phyloP scores from a whole-genome alignment of 2,329 filamentous ascomycete species.

The Elsinoe necatrix region DNA sequence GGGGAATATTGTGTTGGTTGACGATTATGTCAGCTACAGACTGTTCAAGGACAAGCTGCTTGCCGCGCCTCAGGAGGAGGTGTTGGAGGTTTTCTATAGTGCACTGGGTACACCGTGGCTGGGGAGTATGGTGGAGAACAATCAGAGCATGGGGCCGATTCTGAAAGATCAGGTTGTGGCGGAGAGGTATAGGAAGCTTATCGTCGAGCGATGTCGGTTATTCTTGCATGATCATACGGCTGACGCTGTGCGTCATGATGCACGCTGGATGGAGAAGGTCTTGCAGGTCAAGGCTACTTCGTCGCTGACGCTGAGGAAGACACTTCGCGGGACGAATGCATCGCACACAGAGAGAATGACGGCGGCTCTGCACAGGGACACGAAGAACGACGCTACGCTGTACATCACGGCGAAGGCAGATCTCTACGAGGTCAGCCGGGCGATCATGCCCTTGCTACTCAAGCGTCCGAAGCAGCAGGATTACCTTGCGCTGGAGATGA shows the following conservation, averaged over 20 bases:
- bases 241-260: slow-evolving; percentile 76
- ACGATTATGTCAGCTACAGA: slow-evolving; percentile 82
- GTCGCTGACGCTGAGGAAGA: slow-evolving; percentile 66
- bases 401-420: slow-evolving; percentile 71
- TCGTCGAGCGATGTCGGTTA: slow-evolving; percentile 78
- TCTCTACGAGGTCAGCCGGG: slow-evolving; percentile 86
- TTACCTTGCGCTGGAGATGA: slow-evolving; percentile 81
- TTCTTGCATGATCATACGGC: slow-evolving; percentile 78
- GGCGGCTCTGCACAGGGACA: slow-evolving; percentile 55
- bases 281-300: slow-evolving; percentile 69
- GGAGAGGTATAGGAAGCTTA: slow-evolving; percentile 63
- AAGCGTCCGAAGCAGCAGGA: slow-evolving; percentile 79
- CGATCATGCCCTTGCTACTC: slow-evolving; percentile 72
- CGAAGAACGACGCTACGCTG: slow-evolving; percentile 53
- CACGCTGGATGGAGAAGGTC: slow-evolving; percentile 83
- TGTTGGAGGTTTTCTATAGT: slow-evolving; percentile 74
- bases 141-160: slow-evolving; percentile 61
- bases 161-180: slow-evolving; percentile 61
- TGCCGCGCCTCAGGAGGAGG: slow-evolving; percentile 83
- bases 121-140: slow-evolving; percentile 68
- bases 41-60: slow-evolving; percentile 79
- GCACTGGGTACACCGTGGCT: slow-evolving; percentile 70
- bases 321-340: slow-evolving; percentile 61
- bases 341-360: slow-evolving; percentile 66
- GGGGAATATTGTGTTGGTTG: slow-evolving; percentile 64